Base-by-base conservation (phyloP, 176 grass and related monocot genomes). In the Dendrocalamus sinicus region DNA sequence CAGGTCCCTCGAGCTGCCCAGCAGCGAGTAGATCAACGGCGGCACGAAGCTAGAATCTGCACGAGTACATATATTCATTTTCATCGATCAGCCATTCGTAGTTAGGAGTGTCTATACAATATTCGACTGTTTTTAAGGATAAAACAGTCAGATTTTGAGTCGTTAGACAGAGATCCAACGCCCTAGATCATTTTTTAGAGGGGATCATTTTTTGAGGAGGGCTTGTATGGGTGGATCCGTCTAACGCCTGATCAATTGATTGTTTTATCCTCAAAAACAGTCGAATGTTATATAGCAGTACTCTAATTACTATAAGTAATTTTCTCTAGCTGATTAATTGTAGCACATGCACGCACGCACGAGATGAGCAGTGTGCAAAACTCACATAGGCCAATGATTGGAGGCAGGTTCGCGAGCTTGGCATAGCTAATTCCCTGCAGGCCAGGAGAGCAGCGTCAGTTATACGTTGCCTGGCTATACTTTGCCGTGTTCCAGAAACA, bases 381-480 rank as follows among this genome's bases (percentile, higher is more conserved):
- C 93, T 99, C 62, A 99, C 96, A 99, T 48, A 99, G 82, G 76
- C 97, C 97, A 41, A 99, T 85, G 89, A 99, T 94, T 19, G 97
- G 92, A 32, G 94, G 94, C 67, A 99, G 88, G 88, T 91, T 91
- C 68, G 97, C 97, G 73, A 99, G 97, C 92, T 99, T 99, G 61
- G 97, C 97, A 63, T 99, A 99, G 89, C 97, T 99, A 70, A 99
- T 99, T 28, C 97, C 97, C 97, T 99, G 94, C 90, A 75, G 68
- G 40, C 81, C 50, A 75, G 58, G 73, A 68, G 32, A 16, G 61
- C 23, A 22, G n/a, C 74, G 63, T 16, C 41, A 47, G 64, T 68
- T 32, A 46, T 20, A 16, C 62, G 62, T 16, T 32, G 26, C 62
- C 62, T 35, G 44, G 37, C 55, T n/a, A 44, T 61, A 17, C 19